A percentile compares a stretch with the other conserved stretches of the same genome.
These are phyloP conservation scores for Tulasnella sp. DNA, from an alignment of 768 basidiomycete genomes.

Conservation along the genomic window DNA sequence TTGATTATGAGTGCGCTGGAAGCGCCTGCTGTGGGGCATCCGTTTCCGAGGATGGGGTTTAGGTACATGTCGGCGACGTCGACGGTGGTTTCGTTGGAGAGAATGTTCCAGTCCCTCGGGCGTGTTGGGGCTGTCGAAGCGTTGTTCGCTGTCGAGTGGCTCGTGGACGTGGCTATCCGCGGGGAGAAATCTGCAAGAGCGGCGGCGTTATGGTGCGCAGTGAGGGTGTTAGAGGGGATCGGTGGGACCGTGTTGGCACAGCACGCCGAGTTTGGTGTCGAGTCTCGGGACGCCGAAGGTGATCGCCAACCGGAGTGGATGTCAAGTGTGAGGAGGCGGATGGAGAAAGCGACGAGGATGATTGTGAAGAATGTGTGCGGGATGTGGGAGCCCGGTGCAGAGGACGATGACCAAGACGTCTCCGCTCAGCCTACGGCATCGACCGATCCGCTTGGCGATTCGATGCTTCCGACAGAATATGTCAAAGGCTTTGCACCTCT, in stretches of 20 bases:
- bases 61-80: slow-evolving; percentile 41
- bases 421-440: slow-evolving; percentile 18
- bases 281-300: neutral
- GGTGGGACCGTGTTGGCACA: slow-evolving; percentile 35
- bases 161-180: slow-evolving; percentile 43
- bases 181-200: slow-evolving; percentile 38
- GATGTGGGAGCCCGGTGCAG: slow-evolving; percentile 46
- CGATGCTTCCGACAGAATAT: slow-evolving; percentile 32
- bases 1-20: slow-evolving; percentile 17
- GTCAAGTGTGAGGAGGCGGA: slow-evolving; percentile 24
- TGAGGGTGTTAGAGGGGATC: slow-evolving; percentile 62
- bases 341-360: slow-evolving; percentile 53
- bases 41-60: slow-evolving; percentile 50
- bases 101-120: slow-evolving; percentile 67
- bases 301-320: neutral
- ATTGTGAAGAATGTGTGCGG: slow-evolving; percentile 53
- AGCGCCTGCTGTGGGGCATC: slow-evolving; percentile 21
- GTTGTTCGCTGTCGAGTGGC: slow-evolving; percentile 75
- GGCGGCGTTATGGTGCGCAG: slow-evolving; percentile 76
- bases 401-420: slow-evolving; percentile 24
- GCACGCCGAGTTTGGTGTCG: neutral
- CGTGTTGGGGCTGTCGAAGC: slow-evolving; percentile 52
- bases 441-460: slow-evolving; percentile 10
- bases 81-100: slow-evolving; percentile 43
- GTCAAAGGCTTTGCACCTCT: slow-evolving; percentile 53